phyloP scores from a whole-genome alignment of 2,329 filamentous ascomycete genomes.

The Tympanopsis confertula region DNA sequence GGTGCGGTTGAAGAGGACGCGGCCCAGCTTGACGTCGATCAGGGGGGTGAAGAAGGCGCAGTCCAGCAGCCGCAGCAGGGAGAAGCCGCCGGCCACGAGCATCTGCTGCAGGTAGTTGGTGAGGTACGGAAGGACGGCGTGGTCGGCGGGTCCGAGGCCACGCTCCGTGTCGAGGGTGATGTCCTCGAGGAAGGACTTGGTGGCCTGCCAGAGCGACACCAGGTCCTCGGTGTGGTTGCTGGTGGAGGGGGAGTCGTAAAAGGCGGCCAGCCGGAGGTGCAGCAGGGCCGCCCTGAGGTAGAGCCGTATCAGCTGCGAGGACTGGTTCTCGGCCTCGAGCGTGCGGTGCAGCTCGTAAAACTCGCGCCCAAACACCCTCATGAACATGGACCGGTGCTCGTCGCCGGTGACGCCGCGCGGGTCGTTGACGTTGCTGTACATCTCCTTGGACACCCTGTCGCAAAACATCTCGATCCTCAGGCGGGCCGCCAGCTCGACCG shows the following conservation, averaged over 20 bases:
- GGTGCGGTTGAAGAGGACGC: slow-evolving; percentile 59
- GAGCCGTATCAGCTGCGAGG: slow-evolving; percentile 43
- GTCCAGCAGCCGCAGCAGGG: slow-evolving; percentile 66
- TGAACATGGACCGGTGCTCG: slow-evolving; percentile 54
- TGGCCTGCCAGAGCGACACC: slow-evolving; percentile 64
- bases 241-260: slow-evolving; percentile 67
- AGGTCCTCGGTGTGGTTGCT: slow-evolving; percentile 64
- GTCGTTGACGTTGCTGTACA: slow-evolving; percentile 68
- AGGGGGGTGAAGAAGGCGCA: slow-evolving; percentile 61
- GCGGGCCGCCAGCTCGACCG: slow-evolving; percentile 52
- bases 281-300: slow-evolving; percentile 64
- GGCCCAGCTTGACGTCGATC: slow-evolving; percentile 58
- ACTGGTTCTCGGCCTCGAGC: slow-evolving; percentile 45
- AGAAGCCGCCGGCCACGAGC: slow-evolving; percentile 70
- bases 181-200: slow-evolving; percentile 57
- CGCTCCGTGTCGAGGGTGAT: slow-evolving; percentile 21
- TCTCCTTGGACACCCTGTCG: slow-evolving; percentile 67
- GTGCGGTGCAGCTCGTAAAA: slow-evolving; percentile 50
- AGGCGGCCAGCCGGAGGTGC: slow-evolving; percentile 67
- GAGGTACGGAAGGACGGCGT: slow-evolving; percentile 50
- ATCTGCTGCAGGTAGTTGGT: slow-evolving; percentile 76
- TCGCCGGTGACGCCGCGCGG: slow-evolving; percentile 58
- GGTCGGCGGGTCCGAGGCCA: slow-evolving; percentile 8
- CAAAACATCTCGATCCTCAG: slow-evolving; percentile 65
- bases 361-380: slow-evolving; percentile 54